Evolutionary conservation across 225 moss, liverwort and hornwort species (phyloP).

Genomic region (Polytrichum formosum): DNA sequence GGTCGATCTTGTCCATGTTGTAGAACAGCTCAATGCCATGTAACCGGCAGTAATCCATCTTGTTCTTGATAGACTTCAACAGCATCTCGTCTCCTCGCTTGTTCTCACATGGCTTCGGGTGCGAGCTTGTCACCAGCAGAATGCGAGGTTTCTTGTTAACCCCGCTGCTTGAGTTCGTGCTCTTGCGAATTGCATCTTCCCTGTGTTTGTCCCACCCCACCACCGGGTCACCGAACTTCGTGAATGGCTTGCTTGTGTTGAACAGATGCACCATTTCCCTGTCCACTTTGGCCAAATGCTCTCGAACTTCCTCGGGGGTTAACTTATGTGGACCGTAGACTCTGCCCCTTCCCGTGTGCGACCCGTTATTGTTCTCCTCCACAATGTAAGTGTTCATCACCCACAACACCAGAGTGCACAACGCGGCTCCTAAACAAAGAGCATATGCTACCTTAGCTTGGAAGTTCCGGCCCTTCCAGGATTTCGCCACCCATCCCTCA

Average conservation of each 20-base stretch:
- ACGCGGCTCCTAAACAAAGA: slow-evolving; percentile 20
- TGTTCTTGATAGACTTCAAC: slow-evolving; percentile 53
- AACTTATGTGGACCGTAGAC: slow-evolving; percentile 26
- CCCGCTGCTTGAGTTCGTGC: slow-evolving; percentile 36
- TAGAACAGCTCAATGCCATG: slow-evolving; percentile 49
- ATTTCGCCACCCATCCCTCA: slow-evolving; percentile 24
- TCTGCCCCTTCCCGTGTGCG: too few species aligned
- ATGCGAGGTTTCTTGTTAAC: slow-evolving; percentile 41
- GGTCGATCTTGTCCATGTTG: slow-evolving; percentile 54
- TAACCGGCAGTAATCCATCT: slow-evolving; percentile 50
- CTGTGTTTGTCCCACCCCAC: slow-evolving; percentile 32
- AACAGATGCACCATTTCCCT: slow-evolving; percentile 17
- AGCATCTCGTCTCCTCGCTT: slow-evolving; percentile 56
- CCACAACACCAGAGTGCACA: slow-evolving; percentile 32
- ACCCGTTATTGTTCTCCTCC: background rate
- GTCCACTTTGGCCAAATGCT: slow-evolving; percentile 27
- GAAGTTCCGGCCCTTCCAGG: slow-evolving; percentile 35
- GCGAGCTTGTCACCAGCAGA: slow-evolving; percentile 50
- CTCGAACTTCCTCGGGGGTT: slow-evolving; percentile 28
- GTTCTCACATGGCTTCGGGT: slow-evolving; percentile 44
- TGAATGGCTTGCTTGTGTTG: slow-evolving; percentile 40
- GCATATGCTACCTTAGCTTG: slow-evolving; percentile 20
- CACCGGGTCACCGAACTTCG: slow-evolving; percentile 41
- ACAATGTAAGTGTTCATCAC: slow-evolving; percentile 27
- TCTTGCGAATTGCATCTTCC: slow-evolving; percentile 18